Base-by-base conservation (phyloP, 306 rosid genomes). In the Ormosia emarginata region DNA sequence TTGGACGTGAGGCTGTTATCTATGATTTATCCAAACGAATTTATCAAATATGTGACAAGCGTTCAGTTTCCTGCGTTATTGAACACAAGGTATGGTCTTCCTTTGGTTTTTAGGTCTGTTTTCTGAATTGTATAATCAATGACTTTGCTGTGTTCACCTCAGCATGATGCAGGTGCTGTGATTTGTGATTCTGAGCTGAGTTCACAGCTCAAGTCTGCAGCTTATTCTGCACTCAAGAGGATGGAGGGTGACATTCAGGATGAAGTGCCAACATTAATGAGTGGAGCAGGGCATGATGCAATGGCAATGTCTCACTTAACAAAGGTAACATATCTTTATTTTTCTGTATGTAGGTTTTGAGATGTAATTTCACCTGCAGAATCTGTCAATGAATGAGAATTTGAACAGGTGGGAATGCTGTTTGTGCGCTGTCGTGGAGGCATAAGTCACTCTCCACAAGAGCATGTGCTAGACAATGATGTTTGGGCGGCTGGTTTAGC, bases 261-360 rank as follows among this genome's bases (percentile, higher is more conserved):
- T 37, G 90, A 95, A 77, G 84, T 93, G 18, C 98, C 98, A 14
- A 74, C 85, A 41, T 71, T 95, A 66, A 95, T 92, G 96, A 95
- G 99, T 80, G 98, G 98, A 62, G 99, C 99, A 29, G 98, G 98
- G 11, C 99, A 93, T 43, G 99, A 95, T 84, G 96, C 98, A 32
- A 95, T 95, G 99, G 98, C 97, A 44, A 89, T 95, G 83, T 92
- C 98, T 74, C 97, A 81, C 85, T 86, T 95, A 68, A 93, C 99
- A 6, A 93, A 91, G 98, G 99, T 89, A 74, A 76, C 64, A 67
- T 12, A 24, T 64, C 46, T 83, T 72, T 61, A 1, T 78, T 36
- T 56, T 15, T 40, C 47, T 33, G 6, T 5, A 15, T 32, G 12
- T 6, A 8, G 29, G 37, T 39, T 32, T 72, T 3, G 55, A 47